Evolutionary conservation across 257 asterid genomes (phyloP), one percentile per base, ranked within the genome.

Genomic region (Pogostemon cablin): DNA sequence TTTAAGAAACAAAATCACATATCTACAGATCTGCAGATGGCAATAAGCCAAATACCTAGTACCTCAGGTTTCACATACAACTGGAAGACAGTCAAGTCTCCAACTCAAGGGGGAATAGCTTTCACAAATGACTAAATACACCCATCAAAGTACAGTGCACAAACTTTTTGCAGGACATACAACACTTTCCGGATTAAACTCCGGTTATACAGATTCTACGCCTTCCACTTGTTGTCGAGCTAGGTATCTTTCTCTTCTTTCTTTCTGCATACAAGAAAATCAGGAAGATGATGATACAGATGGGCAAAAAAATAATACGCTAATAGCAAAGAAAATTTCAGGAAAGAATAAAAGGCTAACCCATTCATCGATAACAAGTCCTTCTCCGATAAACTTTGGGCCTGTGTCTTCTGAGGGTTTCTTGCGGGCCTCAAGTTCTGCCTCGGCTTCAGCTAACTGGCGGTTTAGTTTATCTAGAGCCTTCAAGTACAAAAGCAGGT

Each of bases 281-380:
- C 52, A 9, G 3, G 54, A 43, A 41, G 44, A 74, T 68, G 63
- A 38, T 5, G 34, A 59, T 40, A 44, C 12, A 61, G 59, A 67
- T 75, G 15, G 52, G 67, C 58, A 11, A 25, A 37, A 37, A 47
- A 43, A 8, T 10, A 32, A 71, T 38, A 53, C 2, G 39, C 17
- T 48, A 34, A 70, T 20, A 3, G 44, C 5, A 35, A 17, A 53
- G 44, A 43, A 41, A 1, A 6, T 6, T 62, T 42, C n/a, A 60
- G 62, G 49, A 35, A 15, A 39, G 65, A 25, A 59, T 73, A 63
- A 54, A 15, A 54, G 25, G 67, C 91, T 76, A 66, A 92, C 98
- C 98, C 96, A 90, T 85, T 90, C 98, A 75, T 87, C 98, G 35
- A 90, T 88, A 53, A 92, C 98, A 1, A 92, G 98, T 62, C 98